Evolutionary conservation across 306 rosid genomes (phyloP).

Genomic region (Acacia crassicarpa): DNA sequence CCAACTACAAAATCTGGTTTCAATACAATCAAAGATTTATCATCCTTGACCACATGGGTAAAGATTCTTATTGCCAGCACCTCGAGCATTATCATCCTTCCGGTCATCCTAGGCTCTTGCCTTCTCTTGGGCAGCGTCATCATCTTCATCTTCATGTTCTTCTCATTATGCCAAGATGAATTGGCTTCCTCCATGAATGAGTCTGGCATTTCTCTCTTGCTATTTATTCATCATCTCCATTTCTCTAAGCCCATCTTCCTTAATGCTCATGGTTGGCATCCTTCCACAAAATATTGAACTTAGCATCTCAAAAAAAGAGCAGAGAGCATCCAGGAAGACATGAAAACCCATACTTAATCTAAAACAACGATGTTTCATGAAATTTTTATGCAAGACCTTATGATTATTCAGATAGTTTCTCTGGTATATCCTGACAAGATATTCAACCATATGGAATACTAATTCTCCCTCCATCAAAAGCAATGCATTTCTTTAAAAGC

Average conservation of each 20-base stretch:
- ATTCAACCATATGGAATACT: conserved; percentile 8
- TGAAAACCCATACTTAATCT: neutral
- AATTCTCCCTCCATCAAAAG: neutral
- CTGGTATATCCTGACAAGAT: neutral
- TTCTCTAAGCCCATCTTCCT: conserved; percentile 94
- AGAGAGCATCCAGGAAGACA: neutral
- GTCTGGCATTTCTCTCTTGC: conserved; percentile 78
- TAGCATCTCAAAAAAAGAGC: conserved; percentile 28
- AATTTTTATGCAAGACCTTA: no score
- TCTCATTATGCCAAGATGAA: conserved; percentile 83
- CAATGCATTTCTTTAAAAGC: conserved; percentile 14
- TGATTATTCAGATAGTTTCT: neutral
- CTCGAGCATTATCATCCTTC: conserved; percentile 97
- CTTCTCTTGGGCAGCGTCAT: conserved; percentile 83
- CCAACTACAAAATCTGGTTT: conserved; percentile 18
- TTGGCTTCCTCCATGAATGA: conserved; percentile 84
- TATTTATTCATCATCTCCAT: conserved; percentile 95
- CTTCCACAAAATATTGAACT: conserved; percentile 46
- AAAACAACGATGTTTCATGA: neutral
- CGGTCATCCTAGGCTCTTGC: conserved; percentile 96
- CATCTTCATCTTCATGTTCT: conserved; percentile 65
- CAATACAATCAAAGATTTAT: conserved; percentile 16
- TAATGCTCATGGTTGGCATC: conserved; percentile 98
- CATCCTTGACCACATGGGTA: conserved; percentile 76
- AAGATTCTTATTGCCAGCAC: conserved; percentile 91